phyloP scores from a whole-genome alignment of 495 filamentous ascomycete species.

The Bombardia bombarda region DNA sequence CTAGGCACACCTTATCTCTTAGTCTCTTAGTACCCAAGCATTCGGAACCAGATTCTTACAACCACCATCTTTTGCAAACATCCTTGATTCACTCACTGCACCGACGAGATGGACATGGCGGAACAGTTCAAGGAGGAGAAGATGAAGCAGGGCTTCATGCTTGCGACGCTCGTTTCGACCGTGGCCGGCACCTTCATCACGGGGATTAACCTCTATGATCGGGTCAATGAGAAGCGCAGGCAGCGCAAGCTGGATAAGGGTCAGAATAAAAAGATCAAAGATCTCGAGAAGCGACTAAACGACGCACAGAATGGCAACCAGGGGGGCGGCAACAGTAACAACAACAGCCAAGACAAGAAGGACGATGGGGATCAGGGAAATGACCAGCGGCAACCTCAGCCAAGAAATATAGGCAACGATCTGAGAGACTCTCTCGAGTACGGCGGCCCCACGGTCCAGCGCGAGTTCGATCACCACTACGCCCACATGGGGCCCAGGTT shows the following conservation, averaged over 20 bases:
- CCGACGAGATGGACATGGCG: too few species aligned
- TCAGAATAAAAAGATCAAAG: slow-evolving; percentile 26
- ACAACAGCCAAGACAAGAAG: neutral
- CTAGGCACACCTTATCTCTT: too few species aligned
- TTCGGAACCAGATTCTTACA: too few species aligned
- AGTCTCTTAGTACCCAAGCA: too few species aligned
- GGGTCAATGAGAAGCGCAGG: slow-evolving; percentile 23
- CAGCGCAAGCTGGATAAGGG: slow-evolving; percentile 22
- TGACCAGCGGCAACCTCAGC: neutral
- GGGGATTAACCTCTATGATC: slow-evolving; percentile 28
- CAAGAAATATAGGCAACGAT: slow-evolving; percentile 5
- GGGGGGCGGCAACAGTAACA: neutral
- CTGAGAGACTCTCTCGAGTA: slow-evolving; percentile 20
- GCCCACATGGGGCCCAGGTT: slow-evolving; percentile 20
- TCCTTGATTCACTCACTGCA: too few species aligned
- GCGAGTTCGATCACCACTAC: slow-evolving; percentile 22
- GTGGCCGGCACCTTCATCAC: slow-evolving; percentile 31
- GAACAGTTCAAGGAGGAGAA: neutral
- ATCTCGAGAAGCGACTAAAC: slow-evolving; percentile 27
- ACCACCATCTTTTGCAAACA: too few species aligned
- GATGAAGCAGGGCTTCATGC: slow-evolving; percentile 23
- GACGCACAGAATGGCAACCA: slow-evolving; percentile 7
- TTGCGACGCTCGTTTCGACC: slow-evolving; percentile 30
- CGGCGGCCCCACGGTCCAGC: slow-evolving; percentile 18
- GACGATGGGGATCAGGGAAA: neutral